Conservation (phyloP, 192 early-diverging fungal species). For the Rhizophagus sp. region DNA sequence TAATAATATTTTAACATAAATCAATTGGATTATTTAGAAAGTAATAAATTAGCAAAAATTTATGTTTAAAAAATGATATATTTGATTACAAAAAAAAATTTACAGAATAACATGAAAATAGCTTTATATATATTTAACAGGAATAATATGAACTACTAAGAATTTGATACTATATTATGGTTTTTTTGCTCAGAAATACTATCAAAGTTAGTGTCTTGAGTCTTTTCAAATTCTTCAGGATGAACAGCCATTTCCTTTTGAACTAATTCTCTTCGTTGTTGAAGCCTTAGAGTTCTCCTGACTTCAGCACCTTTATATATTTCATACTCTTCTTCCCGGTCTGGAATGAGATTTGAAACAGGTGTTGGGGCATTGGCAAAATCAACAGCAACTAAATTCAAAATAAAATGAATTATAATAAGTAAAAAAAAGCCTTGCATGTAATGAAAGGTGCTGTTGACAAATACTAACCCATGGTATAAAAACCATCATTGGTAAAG, state of each 20-base stretch:
- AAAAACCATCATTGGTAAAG: constrained; percentile 63
- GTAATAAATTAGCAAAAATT: no score
- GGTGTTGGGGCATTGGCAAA: constrained; percentile 33
- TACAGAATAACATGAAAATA: no score
- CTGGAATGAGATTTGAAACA: constrained; percentile 39
- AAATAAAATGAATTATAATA: neutral
- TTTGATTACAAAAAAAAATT: no score
- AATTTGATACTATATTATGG: no score
- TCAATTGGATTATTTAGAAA: no score
- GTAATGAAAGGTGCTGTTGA: neutral
- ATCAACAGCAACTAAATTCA: constrained; percentile 42
- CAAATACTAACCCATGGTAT: constrained; percentile 48
- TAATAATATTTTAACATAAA: no score
- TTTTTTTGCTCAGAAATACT: no score
- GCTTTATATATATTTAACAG: no score
- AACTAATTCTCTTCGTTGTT: constrained; percentile 40
- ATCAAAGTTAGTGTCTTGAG: neutral
- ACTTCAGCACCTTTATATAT: constrained; percentile 34
- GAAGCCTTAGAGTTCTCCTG: constrained; percentile 37
- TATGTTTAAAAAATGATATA: no score
- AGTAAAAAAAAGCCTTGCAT: neutral
- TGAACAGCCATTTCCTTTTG: constrained; percentile 24
- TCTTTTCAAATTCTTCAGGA: constrained; percentile 27
- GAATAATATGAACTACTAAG: no score
- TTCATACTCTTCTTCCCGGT: constrained; percentile 34